Conservation (phyloP, 202 grass and related monocot genomes). For the Schoenoplectus tabernaemontani region DNA sequence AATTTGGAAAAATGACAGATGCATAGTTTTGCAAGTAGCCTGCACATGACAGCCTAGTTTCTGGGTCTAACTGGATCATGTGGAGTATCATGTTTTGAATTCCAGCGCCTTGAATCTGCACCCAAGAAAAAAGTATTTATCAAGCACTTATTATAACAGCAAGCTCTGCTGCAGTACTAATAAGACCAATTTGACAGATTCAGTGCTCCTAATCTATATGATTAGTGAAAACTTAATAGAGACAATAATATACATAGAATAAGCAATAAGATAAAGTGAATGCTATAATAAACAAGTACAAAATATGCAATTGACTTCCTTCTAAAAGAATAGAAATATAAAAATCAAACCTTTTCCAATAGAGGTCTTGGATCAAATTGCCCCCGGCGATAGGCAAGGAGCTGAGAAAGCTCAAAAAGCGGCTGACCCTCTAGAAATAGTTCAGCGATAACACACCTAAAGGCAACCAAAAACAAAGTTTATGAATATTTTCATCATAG, state of each 20-base stretch:
- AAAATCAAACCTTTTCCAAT: conserved; percentile 69
- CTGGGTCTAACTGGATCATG: conserved; percentile 96
- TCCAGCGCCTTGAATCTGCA: conserved; percentile 92
- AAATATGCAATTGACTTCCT: not conserved
- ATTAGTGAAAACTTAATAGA: not conserved
- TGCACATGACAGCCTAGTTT: conserved; percentile 74
- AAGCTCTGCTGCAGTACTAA: not conserved
- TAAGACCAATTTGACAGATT: not conserved
- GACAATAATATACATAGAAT: conserved; percentile 13
- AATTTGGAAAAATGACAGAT: conserved; percentile 70
- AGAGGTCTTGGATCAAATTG: conserved; percentile 63
- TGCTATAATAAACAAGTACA: not conserved
- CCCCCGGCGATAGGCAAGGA: conserved; percentile 90
- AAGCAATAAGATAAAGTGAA: not conserved
- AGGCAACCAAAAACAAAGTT: not conserved
- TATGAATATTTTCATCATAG: not conserved
- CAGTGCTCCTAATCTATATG: not conserved
- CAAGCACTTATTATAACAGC: not conserved
- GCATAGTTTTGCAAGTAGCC: conserved; percentile 83
- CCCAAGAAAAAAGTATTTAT: conserved; percentile 20
- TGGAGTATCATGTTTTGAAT: conserved; percentile 97
- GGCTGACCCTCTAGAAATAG: conserved; percentile 81
- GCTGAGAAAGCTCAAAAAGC: conserved; percentile 90
- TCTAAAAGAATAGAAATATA: conserved; percentile 23
- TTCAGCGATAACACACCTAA: conserved; percentile 94